Base-by-base conservation (phyloP, 768 basidiomycete species). In the Tricholoma matsutake region DNA sequence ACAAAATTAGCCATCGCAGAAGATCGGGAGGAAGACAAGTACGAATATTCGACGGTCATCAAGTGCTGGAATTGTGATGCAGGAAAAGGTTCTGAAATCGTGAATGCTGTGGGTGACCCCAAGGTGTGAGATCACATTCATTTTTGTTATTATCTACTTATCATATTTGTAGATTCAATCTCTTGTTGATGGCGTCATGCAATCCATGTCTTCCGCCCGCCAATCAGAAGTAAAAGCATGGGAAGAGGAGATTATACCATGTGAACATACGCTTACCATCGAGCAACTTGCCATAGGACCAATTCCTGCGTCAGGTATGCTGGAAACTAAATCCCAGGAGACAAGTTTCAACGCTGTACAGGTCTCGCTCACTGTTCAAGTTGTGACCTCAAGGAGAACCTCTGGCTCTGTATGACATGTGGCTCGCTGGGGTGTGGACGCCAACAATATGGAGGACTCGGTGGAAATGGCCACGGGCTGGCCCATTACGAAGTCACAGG, bases 191-290 rank as follows among this genome's bases (percentile, higher is more conserved):
- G 86, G 83, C 0, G 79, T 96, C 59, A 88, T 97, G 86, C 77
- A 81, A 1, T 87, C 94, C 1, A 78, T 93, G 66, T 94, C 94
- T 0, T 96, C 94, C 1, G 90, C 93, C 0, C 91, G 94, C 53
- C 91, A 96, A 70, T 93, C 91, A 0, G 95, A 98, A 68, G 90
- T 99, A 53, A 90, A 97, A 74, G 91, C 97, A 6, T 99, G 97
- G 97, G 94, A 98, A 71, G 96, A 98, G 72, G 96, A 98, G 65
- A 88, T 97, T 43, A 68, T 78, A 0, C 75, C 93, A 6, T 99
- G 97, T 79, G 88, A 93, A 68, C 97, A 99, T 59, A 83, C 83
- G 0, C 71, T 84, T 2, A 77, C 73, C 10, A 71, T 84, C 8
- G 71, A 81, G 58, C 78, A 83, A 69, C 65, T 72, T 29, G 68